phyloP scores from a whole-genome alignment of 176 grass and related monocot genomes.

The barley (Hordeum vulgare) region DNA sequence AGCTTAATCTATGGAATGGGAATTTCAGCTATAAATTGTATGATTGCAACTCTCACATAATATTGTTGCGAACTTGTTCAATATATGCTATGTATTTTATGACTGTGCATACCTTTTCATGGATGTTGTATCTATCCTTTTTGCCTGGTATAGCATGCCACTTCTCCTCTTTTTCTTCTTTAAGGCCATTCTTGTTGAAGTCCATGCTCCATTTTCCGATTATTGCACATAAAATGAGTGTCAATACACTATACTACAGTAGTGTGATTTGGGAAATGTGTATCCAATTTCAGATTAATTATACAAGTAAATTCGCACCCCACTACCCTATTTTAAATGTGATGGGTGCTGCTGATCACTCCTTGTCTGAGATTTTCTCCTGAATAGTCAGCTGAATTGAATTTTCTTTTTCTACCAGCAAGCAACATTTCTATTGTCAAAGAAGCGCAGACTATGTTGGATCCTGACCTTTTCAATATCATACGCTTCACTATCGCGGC shows the following conservation, averaged over 20 bases:
- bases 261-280: not conserved
- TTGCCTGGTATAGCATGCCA: not conserved
- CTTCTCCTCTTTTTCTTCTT: not conserved
- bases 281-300: not conserved
- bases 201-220: not conserved
- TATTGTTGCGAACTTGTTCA: not conserved
- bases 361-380: not conserved
- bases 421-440: slow-evolving; percentile 58
- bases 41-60: not conserved
- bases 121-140: not conserved
- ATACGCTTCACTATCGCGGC: slow-evolving; percentile 46
- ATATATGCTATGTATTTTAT: not conserved
- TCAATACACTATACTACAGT: not conserved
- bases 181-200: not conserved
- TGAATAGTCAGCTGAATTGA: slow-evolving; percentile 4
- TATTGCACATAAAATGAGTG: not conserved
- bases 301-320: not conserved
- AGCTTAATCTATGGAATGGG: not conserved
- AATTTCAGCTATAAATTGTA: not conserved
- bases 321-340: not conserved
- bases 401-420: slow-evolving; percentile 21
- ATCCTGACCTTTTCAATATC: slow-evolving; percentile 53
- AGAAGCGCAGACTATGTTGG: slow-evolving; percentile 35
- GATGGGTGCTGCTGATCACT: not conserved
- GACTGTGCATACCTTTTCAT: not conserved